Evolutionary conservation across 176 grass and related monocot genomes (phyloP).

Genomic region (Oryza meridionalis): DNA sequence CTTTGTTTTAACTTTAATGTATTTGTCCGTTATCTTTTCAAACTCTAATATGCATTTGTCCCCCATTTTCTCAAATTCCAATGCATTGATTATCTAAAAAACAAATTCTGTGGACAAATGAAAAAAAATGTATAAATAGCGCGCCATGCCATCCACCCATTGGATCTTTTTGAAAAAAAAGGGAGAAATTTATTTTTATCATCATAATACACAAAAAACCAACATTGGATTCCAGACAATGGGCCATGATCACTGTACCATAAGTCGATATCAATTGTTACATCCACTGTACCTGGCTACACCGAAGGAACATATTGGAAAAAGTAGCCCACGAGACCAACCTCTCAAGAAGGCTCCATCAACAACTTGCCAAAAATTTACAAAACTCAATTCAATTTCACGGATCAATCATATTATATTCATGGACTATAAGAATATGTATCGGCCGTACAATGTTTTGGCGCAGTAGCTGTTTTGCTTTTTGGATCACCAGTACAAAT

Average conservation of each 20-base stretch:
- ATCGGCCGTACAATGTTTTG: not conserved
- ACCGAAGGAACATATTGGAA: slow-evolving; percentile 11
- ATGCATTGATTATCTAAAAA: no score
- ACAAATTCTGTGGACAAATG: no score
- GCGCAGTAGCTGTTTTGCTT: not conserved
- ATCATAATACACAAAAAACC: not conserved
- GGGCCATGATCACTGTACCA: slow-evolving; percentile 7
- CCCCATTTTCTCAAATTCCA: no score
- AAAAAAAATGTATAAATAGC: no score
- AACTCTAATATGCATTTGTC: no score
- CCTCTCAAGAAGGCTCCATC: slow-evolving; percentile 1
- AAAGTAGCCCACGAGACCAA: not conserved
- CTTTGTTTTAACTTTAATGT: no score
- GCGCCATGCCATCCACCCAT: no score
- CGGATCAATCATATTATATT: not conserved
- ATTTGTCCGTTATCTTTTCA: no score
- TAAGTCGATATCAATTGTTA: slow-evolving; percentile 30
- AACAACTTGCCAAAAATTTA: not conserved
- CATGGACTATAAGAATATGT: not conserved
- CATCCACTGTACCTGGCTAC: slow-evolving; percentile 4
- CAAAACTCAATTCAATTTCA: not conserved
- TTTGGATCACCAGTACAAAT: not conserved
- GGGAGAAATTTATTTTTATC: not conserved
- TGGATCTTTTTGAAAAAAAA: no score
- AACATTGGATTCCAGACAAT: slow-evolving; percentile 39